Evolutionary conservation across 177 flowering plant species (phyloP), one percentile per base, ranked within the genome.

Genomic region (Telopea speciosissima): DNA sequence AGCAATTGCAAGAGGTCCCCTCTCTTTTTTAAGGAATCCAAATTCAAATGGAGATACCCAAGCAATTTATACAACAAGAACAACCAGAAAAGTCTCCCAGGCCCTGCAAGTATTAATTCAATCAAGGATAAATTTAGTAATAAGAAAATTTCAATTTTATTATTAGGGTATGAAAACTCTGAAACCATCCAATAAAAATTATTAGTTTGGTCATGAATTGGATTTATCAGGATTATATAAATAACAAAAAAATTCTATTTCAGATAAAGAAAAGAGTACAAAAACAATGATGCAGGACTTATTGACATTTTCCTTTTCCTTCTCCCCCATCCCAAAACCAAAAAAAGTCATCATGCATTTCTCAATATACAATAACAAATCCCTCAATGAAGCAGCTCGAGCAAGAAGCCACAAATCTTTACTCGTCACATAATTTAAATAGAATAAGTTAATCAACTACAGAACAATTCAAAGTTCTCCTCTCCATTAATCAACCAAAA

Each of bases 31-130:
- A 5, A 77, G 71, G 59, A 77, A 77, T 7, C 73, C 79, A 54
- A 77, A 70, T 40, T 77, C 76, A 44, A 73, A 77, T 11, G 77
- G 77, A 25, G 74, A 75, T 65, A 72, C 76, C 81, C 81, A 79
- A 16, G 78, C 78, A 8, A 73, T 70, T n/a, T 79, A 74, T 23
- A 78, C 5, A 14, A 78, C 80, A 45, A 77, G 54, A 45, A 66
- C 60, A 33, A 70, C 52, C 68, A 77, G 62, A 62, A 25, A 73
- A 25, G 58, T 70, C 49, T 73, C 65, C 79, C 79, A 77, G 7
- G 17, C 19, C n/a, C 78, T 75, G 78, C 60, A 70, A 45, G 28
- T 22, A 61, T 21, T 8, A 63, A 16, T 49, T 49, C 19, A 12
- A 49, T 49, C 54, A 12, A 16, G 14, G 54, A 5, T 49, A 49